These are phyloP conservation scores for Aulographum hederae DNA, from an alignment of 2,329 filamentous ascomycete species.

Conservation along the genomic window DNA sequence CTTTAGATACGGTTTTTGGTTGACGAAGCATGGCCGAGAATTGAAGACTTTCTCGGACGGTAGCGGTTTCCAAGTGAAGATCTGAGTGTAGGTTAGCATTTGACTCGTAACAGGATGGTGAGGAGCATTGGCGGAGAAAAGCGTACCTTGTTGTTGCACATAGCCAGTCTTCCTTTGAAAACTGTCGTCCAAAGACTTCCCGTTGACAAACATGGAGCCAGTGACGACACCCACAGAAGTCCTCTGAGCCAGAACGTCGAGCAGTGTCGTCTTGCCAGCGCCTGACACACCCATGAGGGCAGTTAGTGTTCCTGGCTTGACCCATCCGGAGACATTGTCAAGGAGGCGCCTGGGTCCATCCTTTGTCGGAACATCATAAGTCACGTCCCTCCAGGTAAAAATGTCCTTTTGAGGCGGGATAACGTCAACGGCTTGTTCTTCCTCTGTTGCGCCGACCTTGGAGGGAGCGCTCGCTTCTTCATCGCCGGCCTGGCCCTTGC, in stretches of 20 bases:
- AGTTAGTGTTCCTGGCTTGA: conserved; percentile 36
- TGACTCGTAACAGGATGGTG: conserved; percentile 4
- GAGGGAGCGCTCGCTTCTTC: conserved; percentile 13
- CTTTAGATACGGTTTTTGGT: conserved; percentile 15
- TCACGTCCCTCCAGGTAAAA: conserved; percentile 35
- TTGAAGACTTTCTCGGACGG: conserved; percentile 4
- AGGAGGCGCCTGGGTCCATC: conserved; percentile 31
- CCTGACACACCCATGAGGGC: conserved; percentile 20
- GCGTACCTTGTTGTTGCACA: conserved; percentile 20
- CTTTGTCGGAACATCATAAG: conserved; percentile 34
- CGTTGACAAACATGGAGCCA: conserved; percentile 20
- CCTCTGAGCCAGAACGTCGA: conserved; percentile 17
- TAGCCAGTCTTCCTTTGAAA: conserved; percentile 21
- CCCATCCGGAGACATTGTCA: conserved; percentile 34
- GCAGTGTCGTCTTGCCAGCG: conserved; percentile 19
- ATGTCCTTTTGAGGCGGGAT: conserved; percentile 12
- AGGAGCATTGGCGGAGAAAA: conserved; percentile 7
- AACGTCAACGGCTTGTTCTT: conserved; percentile 14
- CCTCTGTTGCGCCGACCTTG: conserved; percentile 10
- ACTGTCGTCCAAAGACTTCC: conserved; percentile 14
- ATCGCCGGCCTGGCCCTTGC: conserved; percentile 12
- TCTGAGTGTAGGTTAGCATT: too few relatives aligned
- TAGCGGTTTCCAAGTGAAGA: conserved; percentile 16
- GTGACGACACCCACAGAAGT: conserved; percentile 19
- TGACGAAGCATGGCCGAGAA: conserved; percentile 5